A percentile compares a stretch with the other conserved stretches of the same genome.
Conservation (phyloP, 345 rosid species). For the Eucalyptus lansdowneana region DNA sequence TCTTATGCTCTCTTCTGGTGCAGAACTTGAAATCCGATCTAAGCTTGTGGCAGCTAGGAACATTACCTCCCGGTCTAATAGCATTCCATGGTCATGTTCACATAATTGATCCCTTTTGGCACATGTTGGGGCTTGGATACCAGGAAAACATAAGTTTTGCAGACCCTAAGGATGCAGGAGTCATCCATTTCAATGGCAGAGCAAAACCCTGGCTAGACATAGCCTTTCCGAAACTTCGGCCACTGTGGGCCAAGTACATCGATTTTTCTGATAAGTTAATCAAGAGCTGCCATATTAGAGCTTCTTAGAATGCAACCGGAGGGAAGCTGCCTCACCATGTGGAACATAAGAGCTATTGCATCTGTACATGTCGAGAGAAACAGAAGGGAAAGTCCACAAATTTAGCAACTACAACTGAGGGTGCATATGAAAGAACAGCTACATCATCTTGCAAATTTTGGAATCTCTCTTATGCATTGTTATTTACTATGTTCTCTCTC, state of each 20-base stretch:
- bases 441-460: not conserved
- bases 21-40: slow-evolving; percentile 94
- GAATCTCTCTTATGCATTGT: not conserved
- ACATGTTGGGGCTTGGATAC: slow-evolving; percentile 93
- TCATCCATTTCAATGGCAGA: slow-evolving; percentile 90
- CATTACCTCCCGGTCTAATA: slow-evolving; percentile 84
- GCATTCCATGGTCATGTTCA: slow-evolving; percentile 92
- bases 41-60: slow-evolving; percentile 96
- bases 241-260: slow-evolving; percentile 76
- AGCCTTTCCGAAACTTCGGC: slow-evolving; percentile 74
- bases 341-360: not conserved
- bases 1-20: not conserved
- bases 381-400: not conserved
- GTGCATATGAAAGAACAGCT: not conserved
- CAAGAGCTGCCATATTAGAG: slow-evolving; percentile 67
- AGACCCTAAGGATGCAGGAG: slow-evolving; percentile 71
- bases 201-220: slow-evolving; percentile 99
- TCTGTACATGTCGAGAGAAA: not conserved
- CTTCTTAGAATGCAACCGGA: slow-evolving; percentile 22
- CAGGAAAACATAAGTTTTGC: slow-evolving; percentile 63
- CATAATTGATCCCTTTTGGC: slow-evolving; percentile 91
- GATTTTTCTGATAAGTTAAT: slow-evolving; percentile 85
- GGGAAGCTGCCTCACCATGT: not conserved
- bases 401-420: not conserved
- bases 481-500: not conserved